Base-by-base conservation (phyloP, 2,329 filamentous ascomycete species). In the Colletotrichum aenigma region DNA sequence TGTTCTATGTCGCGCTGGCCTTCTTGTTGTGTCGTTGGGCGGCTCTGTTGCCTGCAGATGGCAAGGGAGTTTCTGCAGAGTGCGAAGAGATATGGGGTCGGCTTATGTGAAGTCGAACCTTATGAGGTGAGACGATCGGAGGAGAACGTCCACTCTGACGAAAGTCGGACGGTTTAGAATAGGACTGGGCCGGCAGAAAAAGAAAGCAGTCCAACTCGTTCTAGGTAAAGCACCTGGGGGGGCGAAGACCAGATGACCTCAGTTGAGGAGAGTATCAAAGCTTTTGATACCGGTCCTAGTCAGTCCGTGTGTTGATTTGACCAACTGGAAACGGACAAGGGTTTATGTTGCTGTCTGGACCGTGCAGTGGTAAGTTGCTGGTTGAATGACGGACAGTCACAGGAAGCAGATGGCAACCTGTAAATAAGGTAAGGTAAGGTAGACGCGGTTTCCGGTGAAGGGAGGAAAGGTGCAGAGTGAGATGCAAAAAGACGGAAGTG, bases 241-340 rank as follows among this genome's bases (percentile, higher is more conserved):
- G 70, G 10, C 10, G 21, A 58, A 72, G 64, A 38, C 56, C 74
- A 60, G 65, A 74, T 76, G 64, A 73, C 64, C 65, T 76, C 65
- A 68, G 74, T 67, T 68, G 62, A 64, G 73, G 62, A 75, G 69
- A 70, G 52, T 38, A 62, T 73, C 69, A 72, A 75, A 75, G 70
- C 74, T 69, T 76, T 76, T 32, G 74, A 68, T 69, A 62, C 74
- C 58, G 65, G 74, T 76, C 48, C 70, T 60, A 68, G 64, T 56
- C 70, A 76, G 74, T 73, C 74, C 70, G 70, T 74, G 74, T 76
- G 70, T 62, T 73, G 70, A 73, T 65, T 74, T 68, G 70, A 74
- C 74, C 74, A 76, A 76, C 74, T 76, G 43, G 64, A 76, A 76
- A 74, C 70, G 74, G 74, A 66, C 74, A 76, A 76, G 74, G 48